A percentile compares a stretch with the other conserved stretches of the same genome.
These are phyloP conservation scores for Podila verticillata DNA, from an alignment of 192 early-diverging fungal species.

Conservation along the genomic window DNA sequence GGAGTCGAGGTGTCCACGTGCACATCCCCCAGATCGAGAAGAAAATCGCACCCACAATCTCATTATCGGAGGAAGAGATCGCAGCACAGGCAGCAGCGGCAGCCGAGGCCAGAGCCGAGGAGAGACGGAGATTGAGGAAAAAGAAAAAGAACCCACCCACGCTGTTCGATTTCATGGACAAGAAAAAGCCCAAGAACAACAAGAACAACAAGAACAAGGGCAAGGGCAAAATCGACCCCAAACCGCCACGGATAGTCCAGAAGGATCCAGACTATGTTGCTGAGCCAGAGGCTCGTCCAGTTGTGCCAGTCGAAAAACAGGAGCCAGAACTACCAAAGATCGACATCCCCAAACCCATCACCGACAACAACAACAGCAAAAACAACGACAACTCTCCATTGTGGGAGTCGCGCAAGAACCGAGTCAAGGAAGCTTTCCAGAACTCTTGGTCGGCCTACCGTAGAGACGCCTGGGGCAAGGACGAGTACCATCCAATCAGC, in stretches of 20 bases:
- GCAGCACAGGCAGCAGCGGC: slow-evolving; percentile 2
- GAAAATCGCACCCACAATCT: neutral
- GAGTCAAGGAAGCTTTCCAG: slow-evolving; percentile 74
- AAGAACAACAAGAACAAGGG: neutral
- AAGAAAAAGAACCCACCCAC: slow-evolving; percentile 37
- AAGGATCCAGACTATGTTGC: neutral
- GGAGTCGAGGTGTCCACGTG: neutral
- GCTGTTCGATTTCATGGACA: slow-evolving; percentile 35
- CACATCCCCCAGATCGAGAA: slow-evolving; percentile 4
- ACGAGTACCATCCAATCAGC: slow-evolving; percentile 85
- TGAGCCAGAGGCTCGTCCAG: neutral
- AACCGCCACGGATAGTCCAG: neutral
- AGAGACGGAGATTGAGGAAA: slow-evolving; percentile 26
- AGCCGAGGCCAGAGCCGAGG: slow-evolving; percentile 8
- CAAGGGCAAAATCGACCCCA: neutral
- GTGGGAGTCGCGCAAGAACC: slow-evolving; percentile 66
- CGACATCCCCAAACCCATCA: neutral
- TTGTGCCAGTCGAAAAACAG: neutral
- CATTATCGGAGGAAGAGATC: neutral
- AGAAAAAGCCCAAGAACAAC: slow-evolving; percentile 3
- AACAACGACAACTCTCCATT: slow-evolving; percentile 12
- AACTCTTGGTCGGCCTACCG: slow-evolving; percentile 83
- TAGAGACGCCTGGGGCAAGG: slow-evolving; percentile 80
- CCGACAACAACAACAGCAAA: neutral
- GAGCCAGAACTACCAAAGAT: neutral